phyloP scores from a whole-genome alignment of 495 filamentous ascomycete genomes.

The Tuber calosporum region DNA sequence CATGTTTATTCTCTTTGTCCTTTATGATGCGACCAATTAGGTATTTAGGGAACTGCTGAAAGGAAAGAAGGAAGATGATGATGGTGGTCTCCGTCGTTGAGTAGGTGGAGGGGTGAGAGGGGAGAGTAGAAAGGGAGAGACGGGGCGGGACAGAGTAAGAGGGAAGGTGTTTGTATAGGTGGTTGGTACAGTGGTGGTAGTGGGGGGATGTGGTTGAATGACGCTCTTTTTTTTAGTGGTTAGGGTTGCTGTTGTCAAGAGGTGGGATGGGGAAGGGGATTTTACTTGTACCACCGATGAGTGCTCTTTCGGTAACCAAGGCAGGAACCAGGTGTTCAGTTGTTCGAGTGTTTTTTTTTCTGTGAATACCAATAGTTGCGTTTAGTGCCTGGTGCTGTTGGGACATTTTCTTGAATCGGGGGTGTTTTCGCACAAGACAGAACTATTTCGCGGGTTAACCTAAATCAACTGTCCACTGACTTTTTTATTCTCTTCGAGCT shows the following conservation, averaged over 20 bases:
- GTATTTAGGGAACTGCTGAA: slow-evolving; percentile 8
- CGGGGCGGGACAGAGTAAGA: neutral
- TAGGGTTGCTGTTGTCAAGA: neutral
- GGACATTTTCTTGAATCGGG: neutral
- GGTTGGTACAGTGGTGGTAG: neutral
- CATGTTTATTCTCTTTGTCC: slow-evolving; percentile 19
- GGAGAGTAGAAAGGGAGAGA: neutral
- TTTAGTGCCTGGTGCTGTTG: neutral
- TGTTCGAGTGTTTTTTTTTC: neutral
- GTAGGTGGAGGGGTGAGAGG: neutral
- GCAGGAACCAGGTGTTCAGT: neutral
- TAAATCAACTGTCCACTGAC: too few species aligned
- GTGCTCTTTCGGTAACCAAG: neutral
- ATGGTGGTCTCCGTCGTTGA: neutral
- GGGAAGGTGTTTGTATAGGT: neutral
- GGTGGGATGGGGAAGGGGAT: neutral
- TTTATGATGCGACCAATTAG: neutral
- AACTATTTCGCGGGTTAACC: too few species aligned
- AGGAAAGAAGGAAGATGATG: slow-evolving; percentile 6
- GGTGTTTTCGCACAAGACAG: too few species aligned
- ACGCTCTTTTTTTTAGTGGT: neutral
- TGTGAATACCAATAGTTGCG: too few species aligned
- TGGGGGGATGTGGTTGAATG: neutral
- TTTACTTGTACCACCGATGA: neutral
- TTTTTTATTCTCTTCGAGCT: too few species aligned